A percentile compares a stretch with the other conserved stretches of the same genome.
phyloP scores from a whole-genome alignment of 2,329 filamentous ascomycete species.

The Fusarium torulosum region DNA sequence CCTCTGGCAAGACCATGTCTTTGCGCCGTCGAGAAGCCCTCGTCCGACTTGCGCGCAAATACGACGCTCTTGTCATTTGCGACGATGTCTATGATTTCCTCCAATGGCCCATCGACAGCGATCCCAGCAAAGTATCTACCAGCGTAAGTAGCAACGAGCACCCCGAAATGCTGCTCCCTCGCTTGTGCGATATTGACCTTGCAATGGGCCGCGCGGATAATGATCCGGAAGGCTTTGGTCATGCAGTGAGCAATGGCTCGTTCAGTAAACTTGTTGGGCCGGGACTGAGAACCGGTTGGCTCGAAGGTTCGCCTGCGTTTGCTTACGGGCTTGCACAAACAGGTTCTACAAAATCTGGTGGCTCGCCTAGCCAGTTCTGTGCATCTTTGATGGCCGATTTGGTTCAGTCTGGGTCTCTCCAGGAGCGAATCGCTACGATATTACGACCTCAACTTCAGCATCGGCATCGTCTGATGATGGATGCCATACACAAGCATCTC shows the following conservation, averaged over 20 bases:
- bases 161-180: constrained; percentile 71
- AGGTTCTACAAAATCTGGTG: constrained; percentile 67
- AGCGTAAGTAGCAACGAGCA: constrained; percentile 49
- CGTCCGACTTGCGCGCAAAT: constrained; percentile 79
- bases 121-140: constrained; percentile 41
- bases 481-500: constrained; percentile 70
- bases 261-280: constrained; percentile 91
- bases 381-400: constrained; percentile 65
- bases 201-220: constrained; percentile 67
- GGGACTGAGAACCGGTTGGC: constrained; percentile 89
- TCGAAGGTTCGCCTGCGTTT: constrained; percentile 74
- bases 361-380: constrained; percentile 67
- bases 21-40: constrained; percentile 74
- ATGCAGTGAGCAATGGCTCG: constrained; percentile 86
- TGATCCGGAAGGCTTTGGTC: constrained; percentile 72
- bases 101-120: constrained; percentile 71
- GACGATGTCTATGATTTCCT: constrained; percentile 97
- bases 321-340: constrained; percentile 65
- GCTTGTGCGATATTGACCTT: constrained; percentile 83
- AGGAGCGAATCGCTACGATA: constrained; percentile 57
- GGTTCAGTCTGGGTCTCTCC: constrained; percentile 59
- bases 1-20: constrained; percentile 85
- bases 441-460: constrained; percentile 61
- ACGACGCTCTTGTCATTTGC: constrained; percentile 84
- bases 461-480: constrained; percentile 65